A percentile compares a stretch with the other conserved stretches of the same genome.
These are phyloP conservation scores for Kazachstania kunashirensis DNA, from an alignment of 805 yeast species.

Conservation along the genomic window DNA sequence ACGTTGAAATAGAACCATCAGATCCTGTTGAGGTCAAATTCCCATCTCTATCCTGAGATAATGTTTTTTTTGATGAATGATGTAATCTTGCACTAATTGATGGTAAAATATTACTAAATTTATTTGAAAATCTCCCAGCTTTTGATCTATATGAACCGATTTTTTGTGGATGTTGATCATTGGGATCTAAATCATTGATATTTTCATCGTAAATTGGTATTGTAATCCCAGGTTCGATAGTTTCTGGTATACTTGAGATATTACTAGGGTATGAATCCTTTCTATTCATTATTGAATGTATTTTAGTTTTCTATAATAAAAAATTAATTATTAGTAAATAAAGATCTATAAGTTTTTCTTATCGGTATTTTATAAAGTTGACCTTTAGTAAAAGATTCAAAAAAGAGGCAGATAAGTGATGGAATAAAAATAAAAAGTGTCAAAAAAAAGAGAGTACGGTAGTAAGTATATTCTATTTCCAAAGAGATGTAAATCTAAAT, in stretches of 20 bases:
- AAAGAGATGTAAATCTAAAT: too few relatives aligned
- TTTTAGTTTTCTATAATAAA: too few relatives aligned
- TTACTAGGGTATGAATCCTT: neutral
- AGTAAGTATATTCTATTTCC: too few relatives aligned
- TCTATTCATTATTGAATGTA: neutral
- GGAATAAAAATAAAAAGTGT: too few relatives aligned
- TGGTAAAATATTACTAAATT: slow-evolving; percentile 28
- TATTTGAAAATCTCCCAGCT: slow-evolving; percentile 28
- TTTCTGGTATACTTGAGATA: slow-evolving; percentile 13
- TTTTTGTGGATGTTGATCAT: slow-evolving; percentile 15
- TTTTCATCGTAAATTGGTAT: slow-evolving; percentile 26
- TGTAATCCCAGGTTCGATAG: slow-evolving; percentile 25
- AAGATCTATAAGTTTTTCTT: too few relatives aligned
- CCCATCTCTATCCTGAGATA: slow-evolving; percentile 6
- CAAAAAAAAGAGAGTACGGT: too few relatives aligned
- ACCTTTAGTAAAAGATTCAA: too few relatives aligned
- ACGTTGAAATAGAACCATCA: slow-evolving; percentile 7
- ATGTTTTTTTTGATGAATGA: slow-evolving; percentile 7
- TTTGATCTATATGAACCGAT: slow-evolving; percentile 29
- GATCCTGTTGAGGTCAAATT: slow-evolving; percentile 2
- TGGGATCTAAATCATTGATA: neutral
- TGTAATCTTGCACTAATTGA: slow-evolving; percentile 30
- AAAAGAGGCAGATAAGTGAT: too few relatives aligned
- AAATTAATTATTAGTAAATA: too few relatives aligned
- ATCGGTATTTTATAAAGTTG: too few relatives aligned